Base-by-base conservation (phyloP, 345 rosid species). In the Toxicodendron radicans region DNA sequence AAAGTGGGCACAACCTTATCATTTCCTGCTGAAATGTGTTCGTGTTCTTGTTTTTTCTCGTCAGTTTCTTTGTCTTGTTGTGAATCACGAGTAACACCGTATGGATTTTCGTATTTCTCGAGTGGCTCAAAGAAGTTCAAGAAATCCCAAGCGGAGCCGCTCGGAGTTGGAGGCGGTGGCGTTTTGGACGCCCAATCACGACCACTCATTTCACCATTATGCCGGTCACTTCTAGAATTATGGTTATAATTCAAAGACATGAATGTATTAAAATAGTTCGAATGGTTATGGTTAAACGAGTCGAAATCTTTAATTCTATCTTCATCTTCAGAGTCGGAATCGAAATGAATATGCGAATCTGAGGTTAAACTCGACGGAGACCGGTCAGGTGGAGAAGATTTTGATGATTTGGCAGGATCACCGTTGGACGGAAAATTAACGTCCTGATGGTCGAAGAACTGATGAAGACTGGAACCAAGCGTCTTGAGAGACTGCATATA, bases 141-240 rank as follows among this genome's bases (percentile, higher is more conserved):
- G 60, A 89, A 86, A 76, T 89, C 93, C 96, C 96, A 91, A 5
- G 80, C 68, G 69, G 86, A 83, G 66, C 76, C 81, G 32, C 70
- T 75, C 3, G 86, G 83, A 7, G 88, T 74, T 12, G 94, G 91
- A 0, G 89, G 92, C 0, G 95, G 82, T 12, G 92, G 86, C 5
- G 85, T 75, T 68, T 58, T 81, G 48, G 73, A 57, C 14, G 63
- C 72, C 32, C 63, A 75, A 5, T 65, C 73, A 3, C 21, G 41
- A 27, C 58, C 72, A 20, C 4, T 64, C 41, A 78, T 32, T 33
- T 69, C 75, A 16, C 24, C 73, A 6, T 58, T 52, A 32, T 23
- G 32, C 21, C 45, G 59, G 27, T 58, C 18, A 27, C 32, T 68
- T 68, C 67, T 76, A 35, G 53, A 58, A 66, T 51, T 66, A 32